Percentiles rank a stretch among this genome's conserved stretches.
Conservation (phyloP, 192 early-diverging fungal genomes). For the Podila verticillata region DNA sequence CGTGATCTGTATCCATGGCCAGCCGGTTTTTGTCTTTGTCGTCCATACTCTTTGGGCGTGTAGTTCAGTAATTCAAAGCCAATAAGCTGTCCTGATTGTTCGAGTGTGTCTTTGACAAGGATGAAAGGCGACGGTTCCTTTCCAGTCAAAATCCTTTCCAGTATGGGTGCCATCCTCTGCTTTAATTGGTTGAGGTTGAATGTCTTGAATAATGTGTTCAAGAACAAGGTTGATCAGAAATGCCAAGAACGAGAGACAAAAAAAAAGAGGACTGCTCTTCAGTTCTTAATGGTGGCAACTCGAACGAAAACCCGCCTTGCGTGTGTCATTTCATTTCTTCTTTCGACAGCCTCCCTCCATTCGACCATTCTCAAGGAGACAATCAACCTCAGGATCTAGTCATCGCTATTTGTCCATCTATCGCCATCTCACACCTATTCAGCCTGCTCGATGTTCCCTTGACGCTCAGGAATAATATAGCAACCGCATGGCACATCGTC, state of each 20-base stretch:
- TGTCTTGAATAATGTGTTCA: not conserved
- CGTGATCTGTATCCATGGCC: too few species aligned
- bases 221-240: not conserved
- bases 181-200: not conserved
- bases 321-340: not conserved
- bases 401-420: not conserved
- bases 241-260: not conserved
- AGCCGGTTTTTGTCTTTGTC: not conserved
- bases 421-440: not conserved
- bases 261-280: not conserved
- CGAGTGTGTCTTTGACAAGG: constrained; percentile 41
- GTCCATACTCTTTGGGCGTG: constrained; percentile 27
- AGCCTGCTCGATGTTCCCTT: not conserved
- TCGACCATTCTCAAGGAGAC: too few species aligned
- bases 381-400: too few species aligned
- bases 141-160: constrained; percentile 35
- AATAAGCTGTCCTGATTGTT: constrained; percentile 41
- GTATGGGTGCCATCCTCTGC: constrained; percentile 23
- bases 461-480: not conserved
- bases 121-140: constrained; percentile 45
- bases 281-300: too few species aligned
- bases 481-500: constrained; percentile 9
- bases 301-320: not conserved
- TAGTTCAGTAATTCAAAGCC: constrained; percentile 27
- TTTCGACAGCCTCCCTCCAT: not conserved